Base-by-base conservation (phyloP, 305 asterid genomes). In the Fraxinus greggii region DNA sequence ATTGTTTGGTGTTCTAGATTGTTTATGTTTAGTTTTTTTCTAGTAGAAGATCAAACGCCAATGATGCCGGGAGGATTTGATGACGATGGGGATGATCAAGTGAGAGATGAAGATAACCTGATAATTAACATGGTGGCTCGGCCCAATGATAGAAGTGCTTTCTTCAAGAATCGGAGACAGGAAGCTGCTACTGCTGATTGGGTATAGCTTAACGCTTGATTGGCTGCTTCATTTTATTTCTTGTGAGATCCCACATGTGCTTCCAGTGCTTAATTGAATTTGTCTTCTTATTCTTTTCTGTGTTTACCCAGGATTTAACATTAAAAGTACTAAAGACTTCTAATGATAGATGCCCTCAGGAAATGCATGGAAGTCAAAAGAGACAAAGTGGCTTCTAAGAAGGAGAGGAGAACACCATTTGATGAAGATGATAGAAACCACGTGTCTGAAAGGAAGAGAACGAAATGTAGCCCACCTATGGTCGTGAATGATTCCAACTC, bases 71-170 rank as follows among this genome's bases (percentile, higher is more conserved):
- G 13, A 38, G 38, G 38, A 35, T n/a, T 72, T 77, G 87, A 79
- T 76, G 89, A 82, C 21, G 28, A 78, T 28, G 89, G 80, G 81
- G 89, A 81, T 78, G 93, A 86, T 85, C 88, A 88, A 86, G 88
- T 5, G 70, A 90, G 90, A 38, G 94, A 91, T 83, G 94, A 92
- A 26, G 98, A 90, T 84, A 82, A 86, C 85, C 90, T 92, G 78
- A 81, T 92, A 24, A 89, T 91, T 54, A 93, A 93, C 78, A 77
- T 93, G 24, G 90, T 86, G 72, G 88, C 90, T 65, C 76, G 54
- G 75, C 32, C 90, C 75, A 83, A 80, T 31, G 82, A 85, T 78
- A 80, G 83, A 77, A 86, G 48, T 79, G 75, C 79, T 77, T 78
- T 56, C 9, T 84, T 85, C 78, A 87, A 86, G 84, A 85, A 89